phyloP scores from a whole-genome alignment of 352 stramenopile species.

The Globisporangium lucens region DNA sequence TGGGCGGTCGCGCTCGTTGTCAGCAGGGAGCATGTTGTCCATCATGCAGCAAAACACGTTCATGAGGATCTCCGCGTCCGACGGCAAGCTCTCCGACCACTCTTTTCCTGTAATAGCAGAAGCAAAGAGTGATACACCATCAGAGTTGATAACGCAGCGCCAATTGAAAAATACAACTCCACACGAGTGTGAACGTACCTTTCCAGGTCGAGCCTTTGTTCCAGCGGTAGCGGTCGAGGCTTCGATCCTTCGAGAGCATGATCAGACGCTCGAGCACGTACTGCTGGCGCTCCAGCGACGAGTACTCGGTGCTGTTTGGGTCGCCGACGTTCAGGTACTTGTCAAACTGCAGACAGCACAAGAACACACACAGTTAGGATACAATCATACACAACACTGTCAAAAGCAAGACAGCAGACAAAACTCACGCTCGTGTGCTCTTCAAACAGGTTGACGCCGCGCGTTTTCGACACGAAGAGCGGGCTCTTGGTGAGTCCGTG shows the following conservation, averaged over 20 bases:
- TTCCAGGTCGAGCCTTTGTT: conserved; percentile 81
- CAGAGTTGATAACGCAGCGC: not conserved
- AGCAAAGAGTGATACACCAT: not conserved
- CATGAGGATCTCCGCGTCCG: conserved; percentile 84
- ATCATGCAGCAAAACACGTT: conserved; percentile 88
- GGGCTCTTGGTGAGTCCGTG: conserved; percentile 54
- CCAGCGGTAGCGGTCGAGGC: conserved; percentile 81
- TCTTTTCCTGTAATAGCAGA: conserved; percentile 45
- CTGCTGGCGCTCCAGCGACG: conserved; percentile 74
- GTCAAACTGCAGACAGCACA: conserved; percentile 54
- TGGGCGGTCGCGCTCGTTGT: conserved; percentile 72
- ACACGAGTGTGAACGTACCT: conserved; percentile 17
- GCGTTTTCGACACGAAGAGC: conserved; percentile 75
- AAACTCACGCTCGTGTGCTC: conserved; percentile 72
- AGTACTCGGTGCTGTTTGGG: conserved; percentile 62
- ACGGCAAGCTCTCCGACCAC: conserved; percentile 74
- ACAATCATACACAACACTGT: not conserved
- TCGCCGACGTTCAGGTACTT: conserved; percentile 87
- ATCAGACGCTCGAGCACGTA: conserved; percentile 83
- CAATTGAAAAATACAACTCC: too few relatives aligned
- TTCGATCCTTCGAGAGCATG: conserved; percentile 86
- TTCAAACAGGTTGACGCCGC: conserved; percentile 73
- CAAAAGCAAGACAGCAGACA: not conserved
- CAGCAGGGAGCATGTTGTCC: conserved; percentile 80
- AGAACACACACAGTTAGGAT: conserved; percentile 11